Evolutionary conservation across 2,329 filamentous ascomycete genomes (phyloP).

Genomic region (Fusarium multiceps): DNA sequence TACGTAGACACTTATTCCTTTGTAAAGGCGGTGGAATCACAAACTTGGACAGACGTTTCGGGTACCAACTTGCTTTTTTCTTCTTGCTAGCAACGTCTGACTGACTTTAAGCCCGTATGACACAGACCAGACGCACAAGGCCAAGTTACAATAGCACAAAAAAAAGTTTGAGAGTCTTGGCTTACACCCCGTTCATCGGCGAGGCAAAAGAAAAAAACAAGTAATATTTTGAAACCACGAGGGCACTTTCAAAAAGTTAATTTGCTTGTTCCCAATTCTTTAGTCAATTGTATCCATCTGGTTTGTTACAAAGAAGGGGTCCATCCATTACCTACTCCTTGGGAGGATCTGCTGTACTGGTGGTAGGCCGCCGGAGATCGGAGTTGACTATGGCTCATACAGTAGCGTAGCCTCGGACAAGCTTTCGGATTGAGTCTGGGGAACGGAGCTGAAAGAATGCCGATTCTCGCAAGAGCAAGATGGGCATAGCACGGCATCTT

Average conservation of each 20-base stretch:
- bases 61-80: not conserved
- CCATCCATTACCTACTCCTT: not conserved
- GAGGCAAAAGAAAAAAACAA: not conserved
- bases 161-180: not conserved
- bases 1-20: not conserved
- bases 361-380: slow-evolving; percentile 28
- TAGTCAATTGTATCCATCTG: not conserved
- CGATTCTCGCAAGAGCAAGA: not conserved
- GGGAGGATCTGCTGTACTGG: not conserved
- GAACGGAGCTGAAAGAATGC: slow-evolving; percentile 33
- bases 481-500: not conserved
- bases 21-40: slow-evolving; percentile 5
- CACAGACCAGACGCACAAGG: not conserved
- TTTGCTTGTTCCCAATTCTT: not conserved
- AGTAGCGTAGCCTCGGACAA: slow-evolving; percentile 21
- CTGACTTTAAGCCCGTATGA: slow-evolving; percentile 1
- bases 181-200: not conserved
- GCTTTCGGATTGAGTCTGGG: slow-evolving; percentile 33
- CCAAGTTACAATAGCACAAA: slow-evolving; percentile 1
- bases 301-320: not conserved
- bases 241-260: not conserved
- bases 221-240: not conserved
- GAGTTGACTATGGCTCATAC: slow-evolving; percentile 36
- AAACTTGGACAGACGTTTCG: slow-evolving; percentile 2
- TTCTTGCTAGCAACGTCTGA: not conserved